Base-by-base conservation (phyloP, 108 stramenopile genomes). In the Nitzschia palea region DNA sequence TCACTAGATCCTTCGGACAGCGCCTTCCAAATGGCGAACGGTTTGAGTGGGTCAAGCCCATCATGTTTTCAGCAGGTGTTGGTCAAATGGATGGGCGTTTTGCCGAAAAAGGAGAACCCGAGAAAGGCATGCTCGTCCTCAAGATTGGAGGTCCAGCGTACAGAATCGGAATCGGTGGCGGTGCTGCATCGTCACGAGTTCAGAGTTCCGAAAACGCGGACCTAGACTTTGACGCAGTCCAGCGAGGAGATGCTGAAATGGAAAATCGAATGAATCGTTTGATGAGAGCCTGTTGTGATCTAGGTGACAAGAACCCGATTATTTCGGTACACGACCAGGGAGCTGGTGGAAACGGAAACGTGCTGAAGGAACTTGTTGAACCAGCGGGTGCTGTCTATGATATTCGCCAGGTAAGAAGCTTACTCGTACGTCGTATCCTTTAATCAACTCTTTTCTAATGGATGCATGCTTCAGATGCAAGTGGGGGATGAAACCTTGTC, bases 211-310 rank as follows among this genome's bases (percentile, higher is more conserved):
- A 88, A 47, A 86, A 94, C 54, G 96, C 97, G 28, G 87, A 75
- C 40, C 81, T 99, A 27, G 99, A 99, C 80, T 98, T 99, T 74
- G 91, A 99, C 79, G 99, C 99, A 15, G 99, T 99, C 17, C 99
- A 99, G 78, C 86, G 99, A 29, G 99, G 99, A 26, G 99, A 99
- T 76, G 99, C 99, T 27, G 97, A 99, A 88, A 99, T 99, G 99
- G 97, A 95, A 77, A 98, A 98, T 74, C 83, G 96, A 29, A 83
- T 99, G 86, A 98, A 98, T 76, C 84, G 99, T 44, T 71, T 99
- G 31, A 97, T 99, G 88, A 81, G 97, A 55, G 97, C 97, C 3
- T 99, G 97, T 73, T 93, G 96, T 57, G 99, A 99, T 81, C 71
- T 98, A 45, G 97, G 96, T 6, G 96, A 89, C 12, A 64, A 70